phyloP scores from a whole-genome alignment of 2,329 filamentous ascomycete genomes.

The Penicillium fuscoglaucum region DNA sequence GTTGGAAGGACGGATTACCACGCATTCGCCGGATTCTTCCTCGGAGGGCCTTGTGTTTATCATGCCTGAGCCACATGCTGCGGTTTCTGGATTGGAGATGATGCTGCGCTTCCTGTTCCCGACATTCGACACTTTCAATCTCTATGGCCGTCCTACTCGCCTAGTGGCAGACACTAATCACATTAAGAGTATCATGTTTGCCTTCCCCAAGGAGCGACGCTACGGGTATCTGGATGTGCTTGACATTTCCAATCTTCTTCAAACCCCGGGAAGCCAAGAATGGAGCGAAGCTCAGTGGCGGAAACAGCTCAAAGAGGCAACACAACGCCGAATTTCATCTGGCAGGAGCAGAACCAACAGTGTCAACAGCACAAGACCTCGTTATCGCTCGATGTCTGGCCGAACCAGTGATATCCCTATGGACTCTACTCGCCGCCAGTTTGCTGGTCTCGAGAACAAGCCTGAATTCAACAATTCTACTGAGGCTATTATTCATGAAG shows the following conservation, averaged over 20 bases:
- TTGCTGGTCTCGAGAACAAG: constrained; percentile 20
- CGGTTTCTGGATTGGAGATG: constrained; percentile 91
- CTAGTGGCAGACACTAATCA: constrained; percentile 86
- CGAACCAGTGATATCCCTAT: constrained; percentile 40
- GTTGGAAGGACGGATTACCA: constrained; percentile 84
- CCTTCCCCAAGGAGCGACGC: constrained; percentile 83
- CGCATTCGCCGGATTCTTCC: constrained; percentile 76
- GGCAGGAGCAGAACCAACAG: constrained; percentile 50
- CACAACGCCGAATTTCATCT: constrained; percentile 53
- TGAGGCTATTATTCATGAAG: constrained; percentile 37
- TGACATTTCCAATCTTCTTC: constrained; percentile 79
- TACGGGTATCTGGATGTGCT: constrained; percentile 89
- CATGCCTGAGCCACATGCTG: constrained; percentile 93
- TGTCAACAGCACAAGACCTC: constrained; percentile 57
- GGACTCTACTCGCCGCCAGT: constrained; percentile 25
- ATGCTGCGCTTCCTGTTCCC: constrained; percentile 91
- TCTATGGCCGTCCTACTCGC: constrained; percentile 86
- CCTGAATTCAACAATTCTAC: constrained; percentile 38
- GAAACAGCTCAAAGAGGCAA: constrained; percentile 82
- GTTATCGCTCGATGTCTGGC: constrained; percentile 38
- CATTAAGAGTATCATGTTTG: constrained; percentile 92
- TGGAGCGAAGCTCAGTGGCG: constrained; percentile 93
- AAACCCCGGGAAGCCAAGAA: constrained; percentile 69
- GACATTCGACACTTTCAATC: constrained; percentile 84
- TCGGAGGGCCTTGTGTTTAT: constrained; percentile 96